Evolutionary conservation across 2,329 filamentous ascomycete genomes (phyloP).

Genomic region (Neofusicoccum kwambonambiense): DNA sequence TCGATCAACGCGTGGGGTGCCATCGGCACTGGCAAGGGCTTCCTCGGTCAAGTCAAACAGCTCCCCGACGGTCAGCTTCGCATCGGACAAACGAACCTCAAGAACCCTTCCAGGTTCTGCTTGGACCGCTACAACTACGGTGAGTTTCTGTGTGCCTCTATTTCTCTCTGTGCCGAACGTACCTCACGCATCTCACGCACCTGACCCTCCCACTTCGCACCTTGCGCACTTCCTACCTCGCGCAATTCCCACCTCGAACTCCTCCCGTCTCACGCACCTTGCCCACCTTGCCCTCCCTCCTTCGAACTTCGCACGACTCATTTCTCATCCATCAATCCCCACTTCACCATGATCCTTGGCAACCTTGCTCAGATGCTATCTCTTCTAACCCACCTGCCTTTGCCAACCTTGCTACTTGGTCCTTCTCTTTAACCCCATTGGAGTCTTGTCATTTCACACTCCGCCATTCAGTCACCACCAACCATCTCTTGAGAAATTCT

Average conservation of each 20-base stretch:
- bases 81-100: neutral
- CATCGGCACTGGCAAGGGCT: neutral
- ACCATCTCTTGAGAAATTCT: too few relatives aligned
- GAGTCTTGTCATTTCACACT: too few relatives aligned
- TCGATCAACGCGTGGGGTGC: neutral
- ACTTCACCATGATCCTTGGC: too few relatives aligned
- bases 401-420: too few relatives aligned
- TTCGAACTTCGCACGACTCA: neutral
- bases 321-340: too few relatives aligned
- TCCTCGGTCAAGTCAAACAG: neutral
- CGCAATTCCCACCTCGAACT: neutral
- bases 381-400: too few relatives aligned
- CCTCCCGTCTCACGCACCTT: too few relatives aligned
- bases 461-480: too few relatives aligned
- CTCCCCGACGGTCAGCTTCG: conserved; percentile 10
- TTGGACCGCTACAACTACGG: neutral
- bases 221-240: neutral
- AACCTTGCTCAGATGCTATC: too few relatives aligned
- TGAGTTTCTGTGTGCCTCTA: neutral
- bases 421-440: too few relatives aligned
- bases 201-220: neutral
- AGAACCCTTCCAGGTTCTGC: neutral
- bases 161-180: neutral
- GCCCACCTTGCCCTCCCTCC: neutral
- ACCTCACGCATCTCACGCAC: neutral